Evolutionary conservation across 1,284 basidiomycete species (phyloP).

Genomic region (Fereydounia khargensis): DNA sequence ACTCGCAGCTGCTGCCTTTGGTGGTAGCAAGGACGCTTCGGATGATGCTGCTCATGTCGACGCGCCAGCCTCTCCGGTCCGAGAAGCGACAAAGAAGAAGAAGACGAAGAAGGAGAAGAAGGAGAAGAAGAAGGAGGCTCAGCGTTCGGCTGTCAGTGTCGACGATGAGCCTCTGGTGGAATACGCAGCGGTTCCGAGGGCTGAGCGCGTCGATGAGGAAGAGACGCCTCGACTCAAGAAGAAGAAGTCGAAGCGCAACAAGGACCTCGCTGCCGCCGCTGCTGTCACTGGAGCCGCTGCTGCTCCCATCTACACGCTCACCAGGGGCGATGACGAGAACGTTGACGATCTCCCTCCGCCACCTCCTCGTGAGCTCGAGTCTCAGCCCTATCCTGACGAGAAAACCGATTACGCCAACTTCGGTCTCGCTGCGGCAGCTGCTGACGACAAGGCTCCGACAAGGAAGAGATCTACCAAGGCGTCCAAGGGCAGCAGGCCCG

Average conservation of each 20-base stretch:
- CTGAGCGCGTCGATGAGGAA: background rate
- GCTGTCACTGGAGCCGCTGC: too few species aligned
- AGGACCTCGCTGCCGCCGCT: too few species aligned
- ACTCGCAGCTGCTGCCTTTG: constrained; percentile 12
- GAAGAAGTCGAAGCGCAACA: background rate
- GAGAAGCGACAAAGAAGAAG: too few species aligned
- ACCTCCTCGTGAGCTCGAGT: too few species aligned
- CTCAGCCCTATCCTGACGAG: too few species aligned
- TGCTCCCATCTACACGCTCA: too few species aligned
- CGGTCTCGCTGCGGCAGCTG: constrained; percentile 14
- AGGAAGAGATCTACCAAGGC: constrained; percentile 6
- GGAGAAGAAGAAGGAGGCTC: constrained; percentile 9
- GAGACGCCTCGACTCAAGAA: too few species aligned
- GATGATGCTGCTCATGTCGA: background rate
- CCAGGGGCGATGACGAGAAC: too few species aligned
- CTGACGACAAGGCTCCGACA: constrained; percentile 1
- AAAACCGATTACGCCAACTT: constrained; percentile 18
- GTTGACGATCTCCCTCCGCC: too few species aligned
- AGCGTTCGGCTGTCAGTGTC: background rate
- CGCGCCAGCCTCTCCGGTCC: too few species aligned
- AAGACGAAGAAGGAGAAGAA: constrained; percentile 12
- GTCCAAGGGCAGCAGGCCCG: constrained; percentile 14
- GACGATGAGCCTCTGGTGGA: constrained; percentile 4
- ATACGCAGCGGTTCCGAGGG: background rate
- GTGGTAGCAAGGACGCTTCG: constrained; percentile 1